Evolutionary conservation across 345 rosid species (phyloP).

Genomic region (Clausena lansium): DNA sequence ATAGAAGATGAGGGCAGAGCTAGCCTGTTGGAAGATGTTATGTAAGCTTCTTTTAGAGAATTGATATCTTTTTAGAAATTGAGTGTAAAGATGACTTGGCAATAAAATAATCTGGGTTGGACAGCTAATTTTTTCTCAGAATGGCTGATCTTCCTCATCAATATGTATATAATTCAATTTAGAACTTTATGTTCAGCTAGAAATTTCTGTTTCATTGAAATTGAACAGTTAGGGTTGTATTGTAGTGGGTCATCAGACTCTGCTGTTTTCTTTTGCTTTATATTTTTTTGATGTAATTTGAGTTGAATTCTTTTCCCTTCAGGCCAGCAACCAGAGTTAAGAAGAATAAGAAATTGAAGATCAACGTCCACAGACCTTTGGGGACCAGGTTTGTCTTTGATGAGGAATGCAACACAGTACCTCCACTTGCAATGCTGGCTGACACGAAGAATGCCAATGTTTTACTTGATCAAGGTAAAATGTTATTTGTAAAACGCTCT

Average conservation of each 20-base stretch:
- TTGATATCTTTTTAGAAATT: not conserved
- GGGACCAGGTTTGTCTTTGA: conserved; percentile 82
- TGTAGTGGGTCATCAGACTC: not conserved
- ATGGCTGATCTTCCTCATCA: not conserved
- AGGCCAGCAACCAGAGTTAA: conserved; percentile 67
- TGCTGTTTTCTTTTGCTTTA: not conserved
- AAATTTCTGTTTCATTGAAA: not conserved
- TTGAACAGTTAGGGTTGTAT: not conserved
- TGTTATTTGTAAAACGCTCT: not conserved
- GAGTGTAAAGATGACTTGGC: not conserved
- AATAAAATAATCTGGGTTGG: not conserved
- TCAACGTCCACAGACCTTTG: conserved; percentile 70
- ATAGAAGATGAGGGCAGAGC: conserved; percentile 33
- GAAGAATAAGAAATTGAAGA: conserved; percentile 90
- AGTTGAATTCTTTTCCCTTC: conserved; percentile 16
- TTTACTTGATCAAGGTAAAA: conserved; percentile 68
- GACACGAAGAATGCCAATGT: conserved; percentile 40
- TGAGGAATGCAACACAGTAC: conserved; percentile 74
- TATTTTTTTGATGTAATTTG: conserved; percentile 9
- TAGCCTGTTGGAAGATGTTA: conserved; percentile 30
- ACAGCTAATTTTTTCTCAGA: not conserved
- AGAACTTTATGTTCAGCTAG: not conserved
- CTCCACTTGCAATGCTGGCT: conserved; percentile 82
- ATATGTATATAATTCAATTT: not conserved
- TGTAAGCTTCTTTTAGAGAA: conserved; percentile 40